phyloP scores from a whole-genome alignment of 345 rosid genomes.

The Jatropha curcas region DNA sequence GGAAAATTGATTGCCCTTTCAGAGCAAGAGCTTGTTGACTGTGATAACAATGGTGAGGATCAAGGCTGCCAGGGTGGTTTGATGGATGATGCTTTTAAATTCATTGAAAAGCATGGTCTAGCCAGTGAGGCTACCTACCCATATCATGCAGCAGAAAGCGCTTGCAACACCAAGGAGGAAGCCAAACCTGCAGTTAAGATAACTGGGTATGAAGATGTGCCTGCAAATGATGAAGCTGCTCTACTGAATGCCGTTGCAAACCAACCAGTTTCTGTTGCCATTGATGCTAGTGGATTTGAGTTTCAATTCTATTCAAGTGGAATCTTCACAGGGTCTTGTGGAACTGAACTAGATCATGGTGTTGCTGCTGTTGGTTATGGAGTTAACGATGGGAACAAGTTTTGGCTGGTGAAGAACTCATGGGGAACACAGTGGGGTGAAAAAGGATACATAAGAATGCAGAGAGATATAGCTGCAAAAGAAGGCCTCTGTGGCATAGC shows the following conservation, averaged over 20 bases:
- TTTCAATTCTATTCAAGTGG: conserved; percentile 38
- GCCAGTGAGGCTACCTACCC: conserved; percentile 31
- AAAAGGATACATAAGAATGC: conserved; percentile 38
- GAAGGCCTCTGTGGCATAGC: conserved; percentile 46
- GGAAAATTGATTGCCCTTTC: conserved; percentile 39
- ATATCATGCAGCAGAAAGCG: conserved; percentile 29
- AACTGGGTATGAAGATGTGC: conserved; percentile 23
- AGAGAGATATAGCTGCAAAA: conserved; percentile 24
- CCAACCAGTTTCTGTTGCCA: conserved; percentile 35
- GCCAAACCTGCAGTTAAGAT: conserved; percentile 15
- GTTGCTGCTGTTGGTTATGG: conserved; percentile 30
- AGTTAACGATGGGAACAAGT: conserved; percentile 18
- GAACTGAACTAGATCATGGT: conserved; percentile 32
- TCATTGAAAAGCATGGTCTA: conserved; percentile 26
- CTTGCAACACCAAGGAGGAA: conserved; percentile 26
- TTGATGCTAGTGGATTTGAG: conserved; percentile 27
- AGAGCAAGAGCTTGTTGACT: conserved; percentile 48
- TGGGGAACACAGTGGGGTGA: conserved; percentile 42
- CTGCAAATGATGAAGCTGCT: conserved; percentile 31
- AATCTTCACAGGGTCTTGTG: conserved; percentile 28
- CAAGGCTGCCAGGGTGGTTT: conserved; percentile 33
- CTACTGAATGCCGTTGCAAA: conserved; percentile 33
- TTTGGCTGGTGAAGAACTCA: conserved; percentile 44
- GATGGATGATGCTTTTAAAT: conserved; percentile 40
- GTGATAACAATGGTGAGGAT: conserved; percentile 22